phyloP scores from a whole-genome alignment of 352 stramenopile genomes.

The Blastocystis hominis region DNA sequence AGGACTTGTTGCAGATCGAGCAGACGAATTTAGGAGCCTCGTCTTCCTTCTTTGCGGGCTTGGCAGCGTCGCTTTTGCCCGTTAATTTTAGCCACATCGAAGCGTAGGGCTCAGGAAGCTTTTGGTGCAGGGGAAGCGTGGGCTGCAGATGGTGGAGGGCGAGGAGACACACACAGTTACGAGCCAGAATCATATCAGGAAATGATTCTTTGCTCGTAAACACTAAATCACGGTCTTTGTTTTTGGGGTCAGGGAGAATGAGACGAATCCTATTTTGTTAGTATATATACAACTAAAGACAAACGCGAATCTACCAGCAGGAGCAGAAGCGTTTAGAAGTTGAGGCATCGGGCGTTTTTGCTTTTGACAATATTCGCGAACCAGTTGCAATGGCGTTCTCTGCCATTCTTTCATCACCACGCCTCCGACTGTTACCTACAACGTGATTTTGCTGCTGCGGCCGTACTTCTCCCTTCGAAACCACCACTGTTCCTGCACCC shows the following conservation, averaged over 20 bases:
- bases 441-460: neutral
- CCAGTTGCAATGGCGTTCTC: constrained; percentile 79
- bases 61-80: neutral
- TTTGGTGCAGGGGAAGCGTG: constrained; percentile 80
- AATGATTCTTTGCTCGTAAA: constrained; percentile 72
- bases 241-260: constrained; percentile 82
- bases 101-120: constrained; percentile 86
- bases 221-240: constrained; percentile 80
- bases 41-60: constrained; percentile 41
- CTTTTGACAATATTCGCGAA: constrained; percentile 82
- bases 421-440: constrained; percentile 69
- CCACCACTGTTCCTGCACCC: constrained; percentile 75
- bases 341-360: constrained; percentile 75
- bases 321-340: constrained; percentile 66
- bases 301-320: constrained; percentile 62
- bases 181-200: constrained; percentile 64
- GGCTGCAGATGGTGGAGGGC: constrained; percentile 84
- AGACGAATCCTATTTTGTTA: constrained; percentile 62
- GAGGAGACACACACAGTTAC: constrained; percentile 80
- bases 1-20: constrained; percentile 59
- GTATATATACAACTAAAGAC: constrained; percentile 44
- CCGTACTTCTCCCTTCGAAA: constrained; percentile 70
- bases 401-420: constrained; percentile 83
- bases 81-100: constrained; percentile 72
- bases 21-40: constrained; percentile 53